Conservation (phyloP, 345 rosid species). For the Heritiera fomes region DNA sequence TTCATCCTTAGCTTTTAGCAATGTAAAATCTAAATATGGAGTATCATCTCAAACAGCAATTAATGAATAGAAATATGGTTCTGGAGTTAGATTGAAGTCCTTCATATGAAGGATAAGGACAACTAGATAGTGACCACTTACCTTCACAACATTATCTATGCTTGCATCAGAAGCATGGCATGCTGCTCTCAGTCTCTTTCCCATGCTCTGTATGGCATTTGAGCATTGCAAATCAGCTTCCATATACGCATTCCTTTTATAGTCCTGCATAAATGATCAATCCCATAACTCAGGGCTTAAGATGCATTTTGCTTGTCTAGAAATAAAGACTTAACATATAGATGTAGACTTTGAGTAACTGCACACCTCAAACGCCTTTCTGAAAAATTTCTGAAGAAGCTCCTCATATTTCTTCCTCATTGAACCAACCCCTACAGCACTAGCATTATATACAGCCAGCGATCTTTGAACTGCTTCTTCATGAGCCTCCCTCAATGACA, state of each 20-base stretch:
- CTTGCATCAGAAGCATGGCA: slow-evolving; percentile 85
- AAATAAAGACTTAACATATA: background rate
- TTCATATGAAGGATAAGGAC: background rate
- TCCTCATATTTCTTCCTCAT: slow-evolving; percentile 83
- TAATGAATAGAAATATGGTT: background rate
- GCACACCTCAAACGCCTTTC: slow-evolving; percentile 78
- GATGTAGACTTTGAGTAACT: background rate
- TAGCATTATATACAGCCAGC: slow-evolving; percentile 59
- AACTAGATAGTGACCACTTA: slow-evolving; percentile 26
- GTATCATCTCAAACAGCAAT: slow-evolving; percentile 2
- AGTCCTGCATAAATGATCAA: slow-evolving; percentile 57
- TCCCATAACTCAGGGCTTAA: background rate
- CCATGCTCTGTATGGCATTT: slow-evolving; percentile 76
- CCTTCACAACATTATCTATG: slow-evolving; percentile 79
- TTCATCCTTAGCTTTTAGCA: background rate
- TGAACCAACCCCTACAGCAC: slow-evolving; percentile 85
- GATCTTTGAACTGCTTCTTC: slow-evolving; percentile 86
- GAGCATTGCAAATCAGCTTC: slow-evolving; percentile 87
- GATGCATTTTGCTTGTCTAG: background rate
- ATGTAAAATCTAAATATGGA: background rate
- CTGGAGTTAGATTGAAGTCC: background rate
- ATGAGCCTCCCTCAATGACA: slow-evolving; percentile 78
- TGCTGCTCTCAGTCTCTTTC: slow-evolving; percentile 84
- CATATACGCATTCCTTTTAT: slow-evolving; percentile 74
- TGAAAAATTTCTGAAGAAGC: slow-evolving; percentile 79